Evolutionary conservation across 2,329 filamentous ascomycete species (phyloP), one percentile per base, ranked within the genome.

Genomic region (Colletotrichum paranaense): DNA sequence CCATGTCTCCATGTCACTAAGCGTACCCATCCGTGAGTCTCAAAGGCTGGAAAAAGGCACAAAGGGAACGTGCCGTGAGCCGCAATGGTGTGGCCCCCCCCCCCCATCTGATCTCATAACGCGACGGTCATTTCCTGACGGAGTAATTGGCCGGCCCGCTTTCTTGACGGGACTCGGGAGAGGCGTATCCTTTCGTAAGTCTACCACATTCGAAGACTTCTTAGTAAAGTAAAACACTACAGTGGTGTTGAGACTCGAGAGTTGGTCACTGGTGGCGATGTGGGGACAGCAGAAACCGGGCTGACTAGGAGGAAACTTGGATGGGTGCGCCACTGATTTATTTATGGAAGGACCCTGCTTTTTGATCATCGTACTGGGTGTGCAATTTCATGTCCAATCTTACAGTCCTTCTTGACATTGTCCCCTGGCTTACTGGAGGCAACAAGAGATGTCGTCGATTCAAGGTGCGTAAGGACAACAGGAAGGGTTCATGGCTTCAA

Each of bases 261-360:
- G 53, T 32, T 53, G 62, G 42, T 35, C 22, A 60, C 38, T 49
- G 60, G 67, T 73, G 67, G 59, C 38, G 60, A 28, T 42, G 63
- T 58, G 63, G 32, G 11, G 35, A 35, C 62, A 30, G 55, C 19
- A 56, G 22, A n/a, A 52, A 22, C 22, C 28, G 28, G 24, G 28
- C 56, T 49, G 42, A 22, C 12, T 28, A 11, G 30, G 32, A 24
- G 68, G 56, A 56, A 70, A 70, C 22, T 32, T 42, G 30, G 59
- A 59, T 16, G 24, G 42, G 38, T 22, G 22, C 22, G 28, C 56
- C 12, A 60, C 55, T 62, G 42, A 6, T 65, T 66, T 73, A 62
- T 73, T 66, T 57, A 62, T 62, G 60, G 67, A 70, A 70, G 60
- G 67, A 60, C 71, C 69, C 67, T 73, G 70, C 60, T 62, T 70